Base-by-base conservation (phyloP, 2,329 filamentous ascomycete genomes). In the Fusarium fujikuroi region DNA sequence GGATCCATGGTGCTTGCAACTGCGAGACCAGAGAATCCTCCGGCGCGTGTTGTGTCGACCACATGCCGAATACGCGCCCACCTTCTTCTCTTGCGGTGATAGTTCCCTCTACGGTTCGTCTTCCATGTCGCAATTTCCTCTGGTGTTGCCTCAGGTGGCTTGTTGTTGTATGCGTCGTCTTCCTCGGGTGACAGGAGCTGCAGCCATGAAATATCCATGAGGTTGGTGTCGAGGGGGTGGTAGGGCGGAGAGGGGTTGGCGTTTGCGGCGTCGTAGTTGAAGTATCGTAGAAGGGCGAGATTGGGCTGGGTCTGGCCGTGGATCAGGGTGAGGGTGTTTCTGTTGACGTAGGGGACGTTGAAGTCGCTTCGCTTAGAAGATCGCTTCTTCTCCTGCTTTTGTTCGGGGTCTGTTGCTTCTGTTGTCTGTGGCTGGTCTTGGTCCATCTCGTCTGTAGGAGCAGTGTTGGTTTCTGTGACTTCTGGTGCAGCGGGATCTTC, bases 201-300 rank as follows among this genome's bases (percentile, higher is more conserved):
- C 5, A 99, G 89, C 95, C 95, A 99, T 34, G 94, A 95, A 36
- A 98, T 86, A 9, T 92, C 90, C 77, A 95, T 92, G 58, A 99
- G 89, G 79, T 96, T 92, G 21, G 89, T 92, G 81, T 92, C 89
- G 16, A 99, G 89, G 2, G 96, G 95, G 79, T 98, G 96, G 30
- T 90, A 85, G 19, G 88, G 85, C 60, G 86, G 81, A 50, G 77
- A 86, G 16, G 82, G 88, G 73, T 87, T 88, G 47, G 91, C 90
- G 70, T 90, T 90, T 66, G 89, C 88, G 74, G 88, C 85, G 82
- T 97, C 94, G 83, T 92, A 98, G 81, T 91, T 90, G 83, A 97
- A 98, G 85, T 97, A 97, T 80, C 93, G 93, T 25, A 99, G 88
- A 54, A 96, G 88, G 23, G 92, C 92, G 66, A 98, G 89, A 80